Evolutionary conservation across 2,329 filamentous ascomycete genomes (phyloP).

Genomic region (Xylariaceae sp.): DNA sequence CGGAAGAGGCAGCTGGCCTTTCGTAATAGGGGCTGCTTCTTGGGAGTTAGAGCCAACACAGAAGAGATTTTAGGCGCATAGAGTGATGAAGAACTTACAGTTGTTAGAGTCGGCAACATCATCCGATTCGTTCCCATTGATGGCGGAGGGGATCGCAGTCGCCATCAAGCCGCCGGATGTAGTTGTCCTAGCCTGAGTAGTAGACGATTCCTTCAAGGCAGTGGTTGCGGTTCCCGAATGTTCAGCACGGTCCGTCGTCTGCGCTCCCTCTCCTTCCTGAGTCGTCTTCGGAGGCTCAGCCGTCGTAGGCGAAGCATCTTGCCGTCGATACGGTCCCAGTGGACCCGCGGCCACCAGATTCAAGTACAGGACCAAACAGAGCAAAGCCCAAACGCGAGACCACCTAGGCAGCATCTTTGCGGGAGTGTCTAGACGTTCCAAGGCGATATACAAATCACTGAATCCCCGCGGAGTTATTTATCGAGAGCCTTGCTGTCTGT

Average conservation of each 20-base stretch:
- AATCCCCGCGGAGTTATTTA: conserved; percentile 17
- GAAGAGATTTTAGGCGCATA: not conserved
- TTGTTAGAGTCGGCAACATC: conserved; percentile 23
- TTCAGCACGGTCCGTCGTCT: conserved; percentile 19
- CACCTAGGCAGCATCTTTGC: conserved; percentile 40
- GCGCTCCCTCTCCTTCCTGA: conserved; percentile 6
- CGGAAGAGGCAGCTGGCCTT: conserved; percentile 66
- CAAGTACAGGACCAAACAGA: conserved; percentile 44
- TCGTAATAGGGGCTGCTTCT: conserved; percentile 47
- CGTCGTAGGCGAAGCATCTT: conserved; percentile 37
- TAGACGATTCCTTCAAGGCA: conserved; percentile 11
- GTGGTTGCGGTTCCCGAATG: conserved; percentile 9
- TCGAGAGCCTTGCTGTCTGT: conserved; percentile 11
- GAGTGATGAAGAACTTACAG: conserved; percentile 26
- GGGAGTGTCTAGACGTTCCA: not conserved
- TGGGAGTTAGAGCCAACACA: conserved; percentile 9
- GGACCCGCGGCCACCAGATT: conserved; percentile 42
- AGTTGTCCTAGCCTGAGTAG: conserved; percentile 14
- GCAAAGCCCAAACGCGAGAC: conserved; percentile 40
- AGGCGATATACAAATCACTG: conserved; percentile 12
- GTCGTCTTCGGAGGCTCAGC: conserved; percentile 24
- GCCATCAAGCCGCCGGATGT: conserved; percentile 12
- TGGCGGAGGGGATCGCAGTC: conserved; percentile 34
- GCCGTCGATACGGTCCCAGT: conserved; percentile 38
- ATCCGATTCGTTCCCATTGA: conserved; percentile 36